phyloP scores from a whole-genome alignment of 805 yeast genomes.

The Metschnikowia reukaufii region DNA sequence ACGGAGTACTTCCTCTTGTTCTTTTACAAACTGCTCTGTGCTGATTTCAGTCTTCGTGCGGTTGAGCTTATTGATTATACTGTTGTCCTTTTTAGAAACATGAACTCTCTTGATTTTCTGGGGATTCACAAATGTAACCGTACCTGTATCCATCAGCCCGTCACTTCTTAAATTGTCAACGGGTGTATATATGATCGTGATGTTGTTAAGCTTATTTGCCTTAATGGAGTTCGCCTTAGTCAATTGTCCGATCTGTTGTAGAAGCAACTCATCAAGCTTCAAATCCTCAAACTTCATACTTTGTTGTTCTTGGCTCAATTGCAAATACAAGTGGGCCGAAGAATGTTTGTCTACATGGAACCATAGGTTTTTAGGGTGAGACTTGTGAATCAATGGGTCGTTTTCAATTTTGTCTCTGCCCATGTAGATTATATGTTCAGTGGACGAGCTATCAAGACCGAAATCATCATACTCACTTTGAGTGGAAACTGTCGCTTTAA shows the following conservation, averaged over 20 bases:
- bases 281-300: conserved; percentile 43
- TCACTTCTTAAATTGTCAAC: conserved; percentile 67
- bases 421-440: conserved; percentile 47
- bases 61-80: conserved; percentile 58
- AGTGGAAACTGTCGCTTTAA: conserved; percentile 14
- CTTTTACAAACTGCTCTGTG: conserved; percentile 44
- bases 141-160: conserved; percentile 75
- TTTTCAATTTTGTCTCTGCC: conserved; percentile 76
- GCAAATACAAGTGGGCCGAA: conserved; percentile 74
- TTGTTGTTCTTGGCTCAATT: conserved; percentile 49
- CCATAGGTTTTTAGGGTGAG: conserved; percentile 70
- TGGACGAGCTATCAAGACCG: conserved; percentile 11
- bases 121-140: conserved; percentile 68
- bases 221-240: conserved; percentile 77
- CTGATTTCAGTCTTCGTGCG: conserved; percentile 60
- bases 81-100: conserved; percentile 57
- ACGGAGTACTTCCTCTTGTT: conserved; percentile 30
- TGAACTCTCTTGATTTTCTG: conserved; percentile 52
- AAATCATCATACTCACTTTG: conserved; percentile 20
- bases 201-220: conserved; percentile 67
- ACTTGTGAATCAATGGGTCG: conserved; percentile 53
- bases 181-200: conserved; percentile 71
- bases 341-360: conserved; percentile 77
- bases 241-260: conserved; percentile 59
- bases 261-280: conserved; percentile 41